Evolutionary conservation across 1,139 yeast genomes (phyloP).

Genomic region (Candida labiduridarum): DNA sequence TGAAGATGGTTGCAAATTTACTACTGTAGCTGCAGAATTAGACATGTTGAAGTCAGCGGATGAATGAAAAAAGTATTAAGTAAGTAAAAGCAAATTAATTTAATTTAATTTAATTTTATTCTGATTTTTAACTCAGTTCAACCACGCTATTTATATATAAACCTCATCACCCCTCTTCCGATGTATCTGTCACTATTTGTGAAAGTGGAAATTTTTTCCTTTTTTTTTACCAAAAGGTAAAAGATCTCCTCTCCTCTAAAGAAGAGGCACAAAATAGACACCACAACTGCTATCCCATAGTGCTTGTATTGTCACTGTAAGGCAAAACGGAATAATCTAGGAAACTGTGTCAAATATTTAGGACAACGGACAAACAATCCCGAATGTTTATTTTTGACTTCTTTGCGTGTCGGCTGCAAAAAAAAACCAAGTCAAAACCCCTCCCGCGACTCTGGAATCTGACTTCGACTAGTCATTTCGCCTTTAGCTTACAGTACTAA

Average conservation of each 20-base stretch:
- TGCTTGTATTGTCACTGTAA: not conserved
- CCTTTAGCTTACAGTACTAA: not conserved
- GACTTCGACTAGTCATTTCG: constrained; percentile 1
- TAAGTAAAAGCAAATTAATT: not conserved
- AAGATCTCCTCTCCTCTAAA: not conserved
- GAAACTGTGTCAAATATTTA: not conserved
- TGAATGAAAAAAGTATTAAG: not conserved
- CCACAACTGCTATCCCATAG: not conserved
- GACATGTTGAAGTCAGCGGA: constrained; percentile 18
- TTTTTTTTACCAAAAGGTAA: not conserved
- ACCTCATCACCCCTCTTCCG: not conserved
- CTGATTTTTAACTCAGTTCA: constrained; percentile 5
- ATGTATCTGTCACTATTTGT: not conserved
- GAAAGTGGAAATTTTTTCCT: not conserved
- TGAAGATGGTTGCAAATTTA: constrained; percentile 15
- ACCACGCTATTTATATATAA: not conserved
- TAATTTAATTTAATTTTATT: not conserved
- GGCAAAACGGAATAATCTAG: not conserved
- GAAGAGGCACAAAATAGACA: not conserved
- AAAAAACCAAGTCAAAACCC: not conserved
- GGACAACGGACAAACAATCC: not conserved
- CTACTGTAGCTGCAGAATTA: not conserved
- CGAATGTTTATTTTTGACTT: constrained; percentile 1
- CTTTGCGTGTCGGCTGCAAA: constrained; percentile 5
- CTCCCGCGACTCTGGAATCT: not conserved